Conservation (phyloP, 2,329 filamentous ascomycete genomes). For the Akanthomyces lecanii region DNA sequence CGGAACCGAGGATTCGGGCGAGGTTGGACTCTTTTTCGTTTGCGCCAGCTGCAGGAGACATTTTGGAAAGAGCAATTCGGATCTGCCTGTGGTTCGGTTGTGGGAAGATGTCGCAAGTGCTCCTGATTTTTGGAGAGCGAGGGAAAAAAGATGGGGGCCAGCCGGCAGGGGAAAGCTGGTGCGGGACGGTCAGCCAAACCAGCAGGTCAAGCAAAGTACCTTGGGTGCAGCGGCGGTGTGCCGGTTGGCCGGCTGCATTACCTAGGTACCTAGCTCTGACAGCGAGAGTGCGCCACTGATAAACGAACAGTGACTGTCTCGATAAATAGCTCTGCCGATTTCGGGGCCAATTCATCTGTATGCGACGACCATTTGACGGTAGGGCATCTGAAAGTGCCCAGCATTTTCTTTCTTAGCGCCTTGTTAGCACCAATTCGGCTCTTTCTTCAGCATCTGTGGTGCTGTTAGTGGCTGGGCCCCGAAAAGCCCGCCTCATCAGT, state of each 20-base stretch:
- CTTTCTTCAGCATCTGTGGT: background rate
- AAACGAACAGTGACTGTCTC: no score
- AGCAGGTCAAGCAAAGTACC: no score
- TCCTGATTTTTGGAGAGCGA: conserved; percentile 9
- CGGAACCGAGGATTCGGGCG: conserved; percentile 86
- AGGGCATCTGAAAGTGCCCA: no score
- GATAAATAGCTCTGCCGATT: background rate
- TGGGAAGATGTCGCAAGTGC: conserved; percentile 7
- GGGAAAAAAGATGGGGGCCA: conserved; percentile 8
- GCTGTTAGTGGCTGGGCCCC: background rate
- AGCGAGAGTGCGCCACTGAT: no score
- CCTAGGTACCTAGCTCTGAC: no score
- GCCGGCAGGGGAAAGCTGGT: background rate
- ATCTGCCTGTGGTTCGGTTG: background rate
- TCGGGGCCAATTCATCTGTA: background rate
- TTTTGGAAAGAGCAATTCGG: conserved; percentile 25
- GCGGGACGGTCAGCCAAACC: background rate
- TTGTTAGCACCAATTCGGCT: background rate
- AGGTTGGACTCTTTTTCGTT: conserved; percentile 78
- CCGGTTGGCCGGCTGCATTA: no score
- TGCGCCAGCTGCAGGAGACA: conserved; percentile 55
- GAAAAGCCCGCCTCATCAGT: background rate
- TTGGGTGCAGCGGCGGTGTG: no score
- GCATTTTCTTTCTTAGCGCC: background rate
- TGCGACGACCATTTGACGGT: background rate